Evolutionary conservation across 208 protist species (phyloP), one percentile per base, ranked within the genome.

Genomic region (Crithidia acanthocephali): DNA sequence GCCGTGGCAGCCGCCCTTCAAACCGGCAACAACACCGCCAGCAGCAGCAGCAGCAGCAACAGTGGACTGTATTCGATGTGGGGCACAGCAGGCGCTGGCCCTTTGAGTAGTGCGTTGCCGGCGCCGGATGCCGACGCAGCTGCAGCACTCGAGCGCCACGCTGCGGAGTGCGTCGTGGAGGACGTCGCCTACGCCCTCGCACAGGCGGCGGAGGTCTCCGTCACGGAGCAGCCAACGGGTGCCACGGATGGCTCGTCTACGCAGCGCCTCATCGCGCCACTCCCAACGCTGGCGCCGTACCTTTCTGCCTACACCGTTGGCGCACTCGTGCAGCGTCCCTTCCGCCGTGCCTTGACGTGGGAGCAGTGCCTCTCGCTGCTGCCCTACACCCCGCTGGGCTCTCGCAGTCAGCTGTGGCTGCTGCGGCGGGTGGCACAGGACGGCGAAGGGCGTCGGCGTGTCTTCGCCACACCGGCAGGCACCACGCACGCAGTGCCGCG

Each of bases 351-450:
- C 51, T 42, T 92, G 18, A 84, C 71, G 13, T 85, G 78, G 79
- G 25, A 60, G 33, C 76, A 95, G 42, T 92, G 85, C 48, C 72
- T 88, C n/a, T 50, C 58, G 27, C 77, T 93, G 33, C 67, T 95
- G 58, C 87, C 83, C 13, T 90, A 79, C 72, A 74, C 82, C 0
- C 84, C 82, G 20, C 75, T 81, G 25, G 85, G 78, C 23, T 92
- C 86, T 1, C 57, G 56, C 20, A 79, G 70, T 28, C 85, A 93
- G 66, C 37, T 81, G 32, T 70, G 72, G 55, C 72, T 95, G 48
- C 64, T 95, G 13, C 90, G 86, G 10, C 85, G 83, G 35, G 51
- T 87, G 13, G 76, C 80, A 45, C 74, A 84, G 63, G 74, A 84
- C 32, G 60, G 65, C 20, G 62, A 79, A n/a, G 84, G 74, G 15